Percentiles rank a stretch among this genome's conserved stretches.
These are phyloP conservation scores for Athelia sp. DNA, from an alignment of 1,284 basidiomycete genomes.

Conservation along the genomic window DNA sequence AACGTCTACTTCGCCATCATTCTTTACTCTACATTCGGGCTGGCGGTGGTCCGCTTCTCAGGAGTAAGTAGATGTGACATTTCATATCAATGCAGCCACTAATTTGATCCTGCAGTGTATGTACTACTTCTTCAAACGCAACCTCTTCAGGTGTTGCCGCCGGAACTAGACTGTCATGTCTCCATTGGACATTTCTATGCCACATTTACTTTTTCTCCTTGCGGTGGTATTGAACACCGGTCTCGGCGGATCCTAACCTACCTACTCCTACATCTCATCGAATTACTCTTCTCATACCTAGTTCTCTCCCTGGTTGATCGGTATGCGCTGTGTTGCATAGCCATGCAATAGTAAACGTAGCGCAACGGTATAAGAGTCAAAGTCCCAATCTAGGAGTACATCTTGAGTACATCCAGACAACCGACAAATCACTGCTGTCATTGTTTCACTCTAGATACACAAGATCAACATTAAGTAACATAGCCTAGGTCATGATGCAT, in stretches of 20 bases:
- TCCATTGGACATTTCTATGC: not conserved
- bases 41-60: constrained; percentile 76
- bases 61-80: constrained; percentile 55
- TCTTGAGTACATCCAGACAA: too few species aligned
- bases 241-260: not conserved
- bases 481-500: not conserved
- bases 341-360: not conserved
- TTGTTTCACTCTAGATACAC: constrained; percentile 11
- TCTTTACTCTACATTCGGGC: constrained; percentile 84
- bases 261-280: too few species aligned
- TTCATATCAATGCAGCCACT: constrained; percentile 6
- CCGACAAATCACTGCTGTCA: constrained; percentile 29
- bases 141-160: constrained; percentile 78
- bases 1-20: constrained; percentile 81
- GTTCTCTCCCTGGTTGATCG: too few species aligned
- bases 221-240: not conserved
- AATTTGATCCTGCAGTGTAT: constrained; percentile 50
- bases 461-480: not conserved
- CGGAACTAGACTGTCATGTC: constrained; percentile 44
- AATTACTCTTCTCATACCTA: too few species aligned
- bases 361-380: not conserved
- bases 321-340: too few species aligned
- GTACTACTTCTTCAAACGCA: constrained; percentile 79
- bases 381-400: constrained; percentile 42
- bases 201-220: not conserved